Base-by-base conservation (phyloP, 1,139 yeast genomes). In the Candida albicans region DNA sequence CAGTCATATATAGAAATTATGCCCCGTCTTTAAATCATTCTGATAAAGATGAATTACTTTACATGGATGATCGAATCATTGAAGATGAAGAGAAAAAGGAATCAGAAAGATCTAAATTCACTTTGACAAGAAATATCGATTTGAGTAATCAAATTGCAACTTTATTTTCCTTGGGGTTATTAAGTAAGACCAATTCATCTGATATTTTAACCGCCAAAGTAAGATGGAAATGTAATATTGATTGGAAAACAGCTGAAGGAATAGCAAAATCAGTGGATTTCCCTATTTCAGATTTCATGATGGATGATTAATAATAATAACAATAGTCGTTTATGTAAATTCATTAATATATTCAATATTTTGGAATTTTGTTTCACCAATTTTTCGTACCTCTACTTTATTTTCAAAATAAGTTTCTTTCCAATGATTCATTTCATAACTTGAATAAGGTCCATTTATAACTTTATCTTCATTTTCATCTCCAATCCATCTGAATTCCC, bases 401-500 rank as follows among this genome's bases (percentile, higher is more conserved):
- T 70, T 62, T n/a, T 78, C 71, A 55, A 85, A 84, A 55, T 84
- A 81, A 10, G 66, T 63, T 1, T 69, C 68, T 41, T 73, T 73
- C 93, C 93, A 85, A 46, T 75, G 75, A 2, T 52, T 51, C 79
- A 85, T 83, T 48, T 83, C 83, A 34, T 67, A 67, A 2, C 66
- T 52, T 0, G 84, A 64, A 55, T 69, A 82, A 0, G 89, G 87
- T 0, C 91, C 91, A 55, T 82, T 74, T 0, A 82, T n/a, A n/a
- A n/a, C n/a, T n/a, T n/a, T n/a, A n/a, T n/a, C 53, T 25, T 68
- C 71, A 2, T 67, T 68, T 34, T 65, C 70, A 1, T 61, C 69
- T 6, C 72, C 81, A 4, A 58, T 53, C 89, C 90, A 85, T 51
- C 72, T 67, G 56, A 81, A 84, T 51, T 80, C 82, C 88, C 88